Base-by-base conservation (phyloP, 2,329 filamentous ascomycete genomes). In the Talaromyces piceae region DNA sequence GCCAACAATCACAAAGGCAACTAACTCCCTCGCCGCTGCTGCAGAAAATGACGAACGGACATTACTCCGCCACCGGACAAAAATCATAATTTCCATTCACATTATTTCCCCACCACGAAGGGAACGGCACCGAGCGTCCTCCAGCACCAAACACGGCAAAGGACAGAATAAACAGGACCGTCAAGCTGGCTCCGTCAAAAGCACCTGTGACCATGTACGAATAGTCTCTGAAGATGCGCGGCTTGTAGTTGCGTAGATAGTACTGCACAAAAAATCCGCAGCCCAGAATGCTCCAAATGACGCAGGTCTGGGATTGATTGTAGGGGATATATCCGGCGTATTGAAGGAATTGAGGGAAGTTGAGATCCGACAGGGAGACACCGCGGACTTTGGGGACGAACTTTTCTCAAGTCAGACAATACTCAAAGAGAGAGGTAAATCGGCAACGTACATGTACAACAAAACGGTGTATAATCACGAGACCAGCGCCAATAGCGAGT, bases 131-230 rank as follows among this genome's bases (percentile, higher is more conserved):
- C 0, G 71, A 60, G 1, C 56, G 52, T 0, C 74, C 74, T 26
- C 75, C 74, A 2, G 75, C 76, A 0, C 77, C 78, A 49, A 80
- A 79, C 0, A 80, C 77, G 1, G 77, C 76, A 62, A 80, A 80
- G 0, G 77, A 79, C 11, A 80, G 63, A 37, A 80, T 73, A 48
- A 80, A 80, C 2, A 80, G 63, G 0, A 71, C 73, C 1, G 67
- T 63, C 3, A 78, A 66, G 52, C 68, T 72, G 6, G 71, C 78
- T 8, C 77, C 78, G 53, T 80, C 78, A 13, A 76, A 75, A 0
- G 76, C 77, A n/a, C 72, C 77, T 0, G 75, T 73, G 1, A 80
- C 61, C 6, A 80, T 60, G 60, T 80, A 80, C 16, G 71, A 73
- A 58, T 78, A 80, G 53, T 80, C 73, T 59, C 68, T 75, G 67